A percentile compares a stretch with the other conserved stretches of the same genome.
Conservation (phyloP, 495 filamentous ascomycete species). For the Penicillium parvum region DNA sequence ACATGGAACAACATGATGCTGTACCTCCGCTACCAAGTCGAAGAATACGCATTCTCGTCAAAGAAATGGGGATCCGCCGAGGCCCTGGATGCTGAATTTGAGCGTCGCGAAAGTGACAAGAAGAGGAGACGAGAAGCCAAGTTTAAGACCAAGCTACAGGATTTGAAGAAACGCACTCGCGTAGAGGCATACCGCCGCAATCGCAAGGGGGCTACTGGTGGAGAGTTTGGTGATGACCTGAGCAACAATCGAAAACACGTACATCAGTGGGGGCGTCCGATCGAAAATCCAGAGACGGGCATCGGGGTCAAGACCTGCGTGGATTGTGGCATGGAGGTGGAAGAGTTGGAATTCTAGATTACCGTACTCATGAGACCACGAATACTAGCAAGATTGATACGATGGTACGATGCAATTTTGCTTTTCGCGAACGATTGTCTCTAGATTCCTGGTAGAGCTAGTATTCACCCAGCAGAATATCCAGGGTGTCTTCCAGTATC, state of each 20-base stretch:
- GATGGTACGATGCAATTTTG: too few species aligned
- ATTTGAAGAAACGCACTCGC: conserved; percentile 88
- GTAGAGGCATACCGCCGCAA: conserved; percentile 82
- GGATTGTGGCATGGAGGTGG: conserved; percentile 93
- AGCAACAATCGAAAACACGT: conserved; percentile 67
- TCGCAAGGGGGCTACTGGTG: conserved; percentile 48
- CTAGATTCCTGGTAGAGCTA: too few species aligned
- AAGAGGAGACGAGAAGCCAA: conserved; percentile 87
- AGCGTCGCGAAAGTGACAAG: conserved; percentile 71
- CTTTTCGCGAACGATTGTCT: too few species aligned
- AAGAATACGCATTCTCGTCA: conserved; percentile 77
- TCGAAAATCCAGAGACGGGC: conserved; percentile 75
- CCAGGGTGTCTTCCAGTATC: too few species aligned
- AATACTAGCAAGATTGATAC: neutral
- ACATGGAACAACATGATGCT: conserved; percentile 99
- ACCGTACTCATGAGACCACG: conserved; percentile 13
- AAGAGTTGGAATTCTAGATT: conserved; percentile 82
- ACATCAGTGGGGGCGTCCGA: conserved; percentile 83
- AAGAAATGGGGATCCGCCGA: conserved; percentile 86
- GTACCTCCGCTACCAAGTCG: conserved; percentile 87
- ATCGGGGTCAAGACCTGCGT: conserved; percentile 78
- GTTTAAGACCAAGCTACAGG: conserved; percentile 80
- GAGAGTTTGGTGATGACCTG: conserved; percentile 73
- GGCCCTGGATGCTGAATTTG: conserved; percentile 85
- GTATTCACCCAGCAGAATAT: too few species aligned